Evolutionary conservation across 352 stramenopile species (phyloP), one percentile per base, ranked within the genome.

Genomic region (Globisporangium echinulatum): DNA sequence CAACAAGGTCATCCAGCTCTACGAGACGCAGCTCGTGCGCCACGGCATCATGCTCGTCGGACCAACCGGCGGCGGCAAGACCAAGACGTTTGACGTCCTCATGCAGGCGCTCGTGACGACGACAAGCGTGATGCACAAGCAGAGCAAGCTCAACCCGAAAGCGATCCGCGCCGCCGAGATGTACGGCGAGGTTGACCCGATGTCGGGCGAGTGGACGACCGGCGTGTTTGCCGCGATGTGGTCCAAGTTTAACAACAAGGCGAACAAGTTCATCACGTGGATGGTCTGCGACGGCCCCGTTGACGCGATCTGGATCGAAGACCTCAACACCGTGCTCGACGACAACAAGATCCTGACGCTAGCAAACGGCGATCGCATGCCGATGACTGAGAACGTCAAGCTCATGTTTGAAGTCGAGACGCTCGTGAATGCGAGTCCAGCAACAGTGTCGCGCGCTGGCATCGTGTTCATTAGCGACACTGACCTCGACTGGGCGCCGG

Each of bases 21-120:
- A 99, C 67, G 96, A 99, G 62, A 99, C 96, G 2, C 97, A 97
- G 56, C 87, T 98, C 15, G 97, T 99, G 52, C 84, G 97, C 15
- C 96, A 99, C 66, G 97, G 96, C 7, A 99, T 99, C 74, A 99
- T 99, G 96, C 78, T 99, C n/a, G 94, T 99, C 8, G 96, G 97
- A 5, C 96, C 97, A 0, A 97, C 93, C 1, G 97, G 97, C 14
- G 96, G 96, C 46, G 97, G 96, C 17, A 99, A 99, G 76, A 98
- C 96, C 2, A 96, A 97, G 65, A 99, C 98, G 46, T 99, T 98
- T 62, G 93, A 98, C 58, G 96, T 96, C 37, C 61, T 99, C 4
- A 88, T 96, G 62, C 85, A 96, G 56, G 95, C 94, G 2, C 72
- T 99, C 10, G 97, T 96, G 17, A 77, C 95, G 49, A 97, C 87